Conservation (phyloP, 1,139 yeast genomes). For the Debaryomycetaceae sp. region DNA sequence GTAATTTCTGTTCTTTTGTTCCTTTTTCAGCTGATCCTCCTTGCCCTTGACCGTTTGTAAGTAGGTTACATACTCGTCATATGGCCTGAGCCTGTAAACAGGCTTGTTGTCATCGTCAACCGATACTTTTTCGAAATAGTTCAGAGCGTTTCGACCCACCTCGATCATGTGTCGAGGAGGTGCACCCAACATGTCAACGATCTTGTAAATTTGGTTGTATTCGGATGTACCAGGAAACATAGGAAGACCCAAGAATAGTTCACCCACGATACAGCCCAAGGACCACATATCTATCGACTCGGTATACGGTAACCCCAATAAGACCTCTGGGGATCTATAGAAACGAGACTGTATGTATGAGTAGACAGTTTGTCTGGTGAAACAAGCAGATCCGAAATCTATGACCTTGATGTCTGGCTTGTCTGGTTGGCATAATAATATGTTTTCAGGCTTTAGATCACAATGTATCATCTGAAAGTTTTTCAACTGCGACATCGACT, state of each 20-base stretch:
- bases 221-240: constrained; percentile 95
- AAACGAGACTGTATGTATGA: constrained; percentile 95
- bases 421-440: constrained; percentile 75
- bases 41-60: constrained; percentile 25
- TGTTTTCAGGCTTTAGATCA: constrained; percentile 95
- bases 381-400: constrained; percentile 97
- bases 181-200: constrained; percentile 75
- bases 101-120: constrained; percentile 26
- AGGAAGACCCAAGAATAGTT: constrained; percentile 87
- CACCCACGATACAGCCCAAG: constrained; percentile 94
- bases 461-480: constrained; percentile 88
- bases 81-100: constrained; percentile 27
- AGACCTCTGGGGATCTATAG: constrained; percentile 94
- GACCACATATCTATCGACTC: constrained; percentile 99
- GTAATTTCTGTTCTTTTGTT: constrained; percentile 81
- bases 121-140: constrained; percentile 55
- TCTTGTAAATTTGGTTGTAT: constrained; percentile 82
- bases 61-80: constrained; percentile 39
- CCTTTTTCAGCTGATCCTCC: constrained; percentile 56
- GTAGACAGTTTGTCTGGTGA: constrained; percentile 82
- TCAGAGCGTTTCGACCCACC: constrained; percentile 80
- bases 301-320: constrained; percentile 85
- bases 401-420: constrained; percentile 87
- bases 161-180: constrained; percentile 98
- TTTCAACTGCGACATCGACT: constrained; percentile 75